These are phyloP conservation scores for Tolypocladium nubicola DNA, from an alignment of 2,329 filamentous ascomycete species.

Conservation along the genomic window DNA sequence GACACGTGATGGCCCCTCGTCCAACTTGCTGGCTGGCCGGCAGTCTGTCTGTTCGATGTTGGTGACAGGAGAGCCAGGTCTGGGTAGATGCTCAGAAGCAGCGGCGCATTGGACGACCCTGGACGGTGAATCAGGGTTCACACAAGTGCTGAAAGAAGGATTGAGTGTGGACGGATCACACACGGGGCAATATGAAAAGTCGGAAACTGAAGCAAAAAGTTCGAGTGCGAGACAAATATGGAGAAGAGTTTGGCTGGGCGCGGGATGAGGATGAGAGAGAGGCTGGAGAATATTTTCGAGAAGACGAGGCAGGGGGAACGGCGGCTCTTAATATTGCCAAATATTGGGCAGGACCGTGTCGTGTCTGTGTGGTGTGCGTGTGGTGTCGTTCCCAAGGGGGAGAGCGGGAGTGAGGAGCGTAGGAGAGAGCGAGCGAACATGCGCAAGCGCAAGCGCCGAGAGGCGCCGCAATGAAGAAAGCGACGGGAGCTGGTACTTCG, in stretches of 20 bases:
- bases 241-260: not conserved
- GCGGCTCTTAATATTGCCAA: constrained; percentile 1
- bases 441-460: not conserved
- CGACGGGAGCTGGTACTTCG: not conserved
- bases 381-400: not conserved
- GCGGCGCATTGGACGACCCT: not conserved
- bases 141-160: not conserved
- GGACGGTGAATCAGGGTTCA: not conserved
- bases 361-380: not conserved
- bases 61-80: not conserved
- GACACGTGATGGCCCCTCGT: not conserved
- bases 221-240: not conserved
- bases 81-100: not conserved
- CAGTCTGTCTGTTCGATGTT: not conserved
- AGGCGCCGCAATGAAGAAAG: not conserved
- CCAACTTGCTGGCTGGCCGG: not conserved
- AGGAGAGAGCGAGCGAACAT: not conserved
- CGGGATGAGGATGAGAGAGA: not conserved
- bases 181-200: not conserved
- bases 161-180: not conserved
- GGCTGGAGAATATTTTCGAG: not conserved
- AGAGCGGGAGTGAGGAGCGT: not conserved
- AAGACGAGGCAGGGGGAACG: not conserved
- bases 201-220: not conserved
- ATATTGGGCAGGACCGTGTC: not conserved